phyloP scores from a whole-genome alignment of 116 monocot species.

The Papilionanthe hybrid region DNA sequence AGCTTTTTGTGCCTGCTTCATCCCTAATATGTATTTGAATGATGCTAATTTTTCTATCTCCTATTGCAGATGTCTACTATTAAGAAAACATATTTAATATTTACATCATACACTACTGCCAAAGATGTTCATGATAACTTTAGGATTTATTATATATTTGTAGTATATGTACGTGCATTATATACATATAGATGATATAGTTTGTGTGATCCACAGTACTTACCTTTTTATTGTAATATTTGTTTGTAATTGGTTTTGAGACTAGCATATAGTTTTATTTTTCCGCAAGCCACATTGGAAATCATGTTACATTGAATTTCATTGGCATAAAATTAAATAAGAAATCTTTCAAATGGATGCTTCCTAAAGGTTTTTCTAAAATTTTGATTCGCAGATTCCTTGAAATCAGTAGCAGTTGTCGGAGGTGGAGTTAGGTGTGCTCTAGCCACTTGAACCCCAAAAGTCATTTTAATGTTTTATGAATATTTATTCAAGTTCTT shows the following conservation, averaged over 20 bases:
- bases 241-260: background rate
- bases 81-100: background rate
- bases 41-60: background rate
- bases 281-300: background rate
- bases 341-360: background rate
- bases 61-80: background rate
- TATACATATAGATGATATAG: background rate
- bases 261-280: background rate
- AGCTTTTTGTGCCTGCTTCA: background rate
- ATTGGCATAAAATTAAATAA: background rate
- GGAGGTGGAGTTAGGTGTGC: slow-evolving; percentile 79
- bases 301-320: background rate
- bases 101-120: background rate
- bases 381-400: slow-evolving; percentile 19
- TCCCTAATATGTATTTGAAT: background rate
- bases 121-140: background rate
- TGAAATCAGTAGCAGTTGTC: slow-evolving; percentile 71
- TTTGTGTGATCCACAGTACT: background rate
- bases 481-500: background rate
- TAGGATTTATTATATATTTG: background rate
- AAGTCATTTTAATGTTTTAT: background rate
- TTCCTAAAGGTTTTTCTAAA: background rate
- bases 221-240: background rate
- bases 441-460: background rate
- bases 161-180: background rate